Conservation (phyloP, 768 basidiomycete species). For the Trametes villosa region DNA sequence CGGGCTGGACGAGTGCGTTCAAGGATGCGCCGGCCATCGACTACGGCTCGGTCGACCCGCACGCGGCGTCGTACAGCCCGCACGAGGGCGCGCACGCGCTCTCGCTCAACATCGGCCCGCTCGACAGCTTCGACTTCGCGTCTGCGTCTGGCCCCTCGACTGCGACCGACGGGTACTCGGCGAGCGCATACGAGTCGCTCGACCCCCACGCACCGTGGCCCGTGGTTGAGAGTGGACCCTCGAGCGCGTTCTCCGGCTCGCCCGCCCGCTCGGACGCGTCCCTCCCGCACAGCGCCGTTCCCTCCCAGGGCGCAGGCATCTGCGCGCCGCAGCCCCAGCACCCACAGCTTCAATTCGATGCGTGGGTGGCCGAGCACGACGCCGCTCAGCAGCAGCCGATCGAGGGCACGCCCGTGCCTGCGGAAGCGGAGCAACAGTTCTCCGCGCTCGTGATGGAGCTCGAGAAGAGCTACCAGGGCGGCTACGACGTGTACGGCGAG, state of each 20-base stretch:
- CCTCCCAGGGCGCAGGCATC: conserved; percentile 3
- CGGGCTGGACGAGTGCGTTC: conserved; percentile 24
- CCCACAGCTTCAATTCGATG: conserved; percentile 17
- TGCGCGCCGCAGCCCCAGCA: conserved; percentile 29
- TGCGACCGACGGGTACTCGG: conserved; percentile 10
- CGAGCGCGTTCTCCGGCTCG: conserved; percentile 22
- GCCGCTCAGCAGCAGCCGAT: neutral
- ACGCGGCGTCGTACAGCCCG: neutral
- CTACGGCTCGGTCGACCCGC: neutral
- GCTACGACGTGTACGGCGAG: conserved; percentile 10
- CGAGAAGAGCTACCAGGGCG: conserved; percentile 7
- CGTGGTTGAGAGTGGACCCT: conserved; percentile 17
- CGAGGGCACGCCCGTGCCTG: neutral
- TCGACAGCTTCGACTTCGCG: conserved; percentile 21
- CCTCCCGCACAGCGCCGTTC: neutral
- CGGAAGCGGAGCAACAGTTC: neutral
- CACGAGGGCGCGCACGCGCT: conserved; percentile 13
- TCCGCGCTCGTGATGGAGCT: conserved; percentile 7
- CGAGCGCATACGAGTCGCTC: conserved; percentile 4
- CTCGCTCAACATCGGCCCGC: conserved; percentile 23
- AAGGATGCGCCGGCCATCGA: conserved; percentile 7
- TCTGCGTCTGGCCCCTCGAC: conserved; percentile 14
- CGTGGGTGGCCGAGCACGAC: conserved; percentile 5
- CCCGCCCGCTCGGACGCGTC: conserved; percentile 21
- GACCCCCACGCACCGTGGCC: conserved; percentile 20